A percentile compares a stretch with the other conserved stretches of the same genome.
Evolutionary conservation across 2,329 filamentous ascomycete genomes (phyloP).

Genomic region (Nectriaceae sp.): DNA sequence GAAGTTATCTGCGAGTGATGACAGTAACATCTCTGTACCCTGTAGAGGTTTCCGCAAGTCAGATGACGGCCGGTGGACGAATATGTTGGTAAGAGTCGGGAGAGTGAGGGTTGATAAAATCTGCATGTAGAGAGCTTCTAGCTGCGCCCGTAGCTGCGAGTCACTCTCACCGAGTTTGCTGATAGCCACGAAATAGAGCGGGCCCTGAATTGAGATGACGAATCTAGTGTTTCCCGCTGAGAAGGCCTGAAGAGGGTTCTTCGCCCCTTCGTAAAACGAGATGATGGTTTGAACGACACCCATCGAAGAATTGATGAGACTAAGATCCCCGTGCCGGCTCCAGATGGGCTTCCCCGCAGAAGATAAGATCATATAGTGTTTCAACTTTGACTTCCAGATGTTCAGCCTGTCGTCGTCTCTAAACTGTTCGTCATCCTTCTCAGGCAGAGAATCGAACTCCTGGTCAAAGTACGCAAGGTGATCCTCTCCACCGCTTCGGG

Average conservation of each 20-base stretch:
- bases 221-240: slow-evolving; percentile 86
- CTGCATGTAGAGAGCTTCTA: slow-evolving; percentile 97
- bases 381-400: slow-evolving; percentile 88
- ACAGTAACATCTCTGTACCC: slow-evolving; percentile 87
- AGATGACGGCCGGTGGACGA: slow-evolving; percentile 87
- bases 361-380: slow-evolving; percentile 96
- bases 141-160: slow-evolving; percentile 78
- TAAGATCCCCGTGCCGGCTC: slow-evolving; percentile 89
- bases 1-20: slow-evolving; percentile 91
- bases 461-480: slow-evolving; percentile 67
- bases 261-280: slow-evolving; percentile 85
- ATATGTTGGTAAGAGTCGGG: slow-evolving; percentile 82
- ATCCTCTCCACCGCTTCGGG: slow-evolving; percentile 47
- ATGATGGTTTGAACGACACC: slow-evolving; percentile 97
- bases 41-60: slow-evolving; percentile 88
- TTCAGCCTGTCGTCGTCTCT: slow-evolving; percentile 62
- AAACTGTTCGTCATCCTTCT: slow-evolving; percentile 44
- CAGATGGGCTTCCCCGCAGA: slow-evolving; percentile 97
- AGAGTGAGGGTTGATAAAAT: slow-evolving; percentile 94
- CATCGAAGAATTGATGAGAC: slow-evolving; percentile 89
- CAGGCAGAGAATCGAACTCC: slow-evolving; percentile 78
- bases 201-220: slow-evolving; percentile 80
- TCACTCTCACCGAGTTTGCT: slow-evolving; percentile 93
- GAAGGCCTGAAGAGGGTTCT: slow-evolving; percentile 79
- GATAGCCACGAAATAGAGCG: slow-evolving; percentile 90